Conservation (phyloP, 768 basidiomycete genomes). For the Amanita pallidorosea region DNA sequence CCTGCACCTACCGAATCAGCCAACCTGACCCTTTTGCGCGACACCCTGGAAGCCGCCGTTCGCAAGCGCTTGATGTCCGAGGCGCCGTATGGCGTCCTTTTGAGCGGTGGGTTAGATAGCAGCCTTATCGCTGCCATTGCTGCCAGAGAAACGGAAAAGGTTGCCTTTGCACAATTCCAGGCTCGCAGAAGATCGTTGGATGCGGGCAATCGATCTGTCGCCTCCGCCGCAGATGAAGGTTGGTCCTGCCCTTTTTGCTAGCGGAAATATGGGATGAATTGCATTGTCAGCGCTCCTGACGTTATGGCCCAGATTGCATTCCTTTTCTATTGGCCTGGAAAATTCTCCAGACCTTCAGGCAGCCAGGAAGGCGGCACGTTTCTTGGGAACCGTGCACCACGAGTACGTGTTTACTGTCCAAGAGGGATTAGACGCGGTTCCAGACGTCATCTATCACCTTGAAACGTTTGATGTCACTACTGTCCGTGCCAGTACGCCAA, state of each 20-base stretch:
- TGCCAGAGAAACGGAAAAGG: conserved; percentile 87
- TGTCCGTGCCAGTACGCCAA: conserved; percentile 93
- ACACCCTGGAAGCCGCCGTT: conserved; percentile 84
- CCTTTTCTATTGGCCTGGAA: conserved; percentile 93
- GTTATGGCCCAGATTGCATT: conserved; percentile 93
- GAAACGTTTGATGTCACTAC: conserved; percentile 99
- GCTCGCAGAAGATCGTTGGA: conserved; percentile 50
- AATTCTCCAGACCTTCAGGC: conserved; percentile 93
- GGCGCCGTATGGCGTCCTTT: conserved; percentile 94
- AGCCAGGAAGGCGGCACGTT: conserved; percentile 87
- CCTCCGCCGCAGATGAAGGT: conserved; percentile 39
- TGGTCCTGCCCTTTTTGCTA: conserved; percentile 8
- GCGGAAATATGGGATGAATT: not conserved
- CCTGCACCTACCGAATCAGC: conserved; percentile 47
- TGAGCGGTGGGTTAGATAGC: conserved; percentile 92
- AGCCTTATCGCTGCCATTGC: conserved; percentile 95
- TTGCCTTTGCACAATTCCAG: conserved; percentile 71
- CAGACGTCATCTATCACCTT: conserved; percentile 95
- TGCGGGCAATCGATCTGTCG: conserved; percentile 45
- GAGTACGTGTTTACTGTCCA: conserved; percentile 98
- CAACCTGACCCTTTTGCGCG: conserved; percentile 63
- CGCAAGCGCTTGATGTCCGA: conserved; percentile 95
- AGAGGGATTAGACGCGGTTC: conserved; percentile 94
- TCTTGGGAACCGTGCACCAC: conserved; percentile 90
- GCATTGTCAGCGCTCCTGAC: conserved; percentile 50